phyloP scores from a whole-genome alignment of 2,329 filamentous ascomycete genomes.

The Leptographium flavum region DNA sequence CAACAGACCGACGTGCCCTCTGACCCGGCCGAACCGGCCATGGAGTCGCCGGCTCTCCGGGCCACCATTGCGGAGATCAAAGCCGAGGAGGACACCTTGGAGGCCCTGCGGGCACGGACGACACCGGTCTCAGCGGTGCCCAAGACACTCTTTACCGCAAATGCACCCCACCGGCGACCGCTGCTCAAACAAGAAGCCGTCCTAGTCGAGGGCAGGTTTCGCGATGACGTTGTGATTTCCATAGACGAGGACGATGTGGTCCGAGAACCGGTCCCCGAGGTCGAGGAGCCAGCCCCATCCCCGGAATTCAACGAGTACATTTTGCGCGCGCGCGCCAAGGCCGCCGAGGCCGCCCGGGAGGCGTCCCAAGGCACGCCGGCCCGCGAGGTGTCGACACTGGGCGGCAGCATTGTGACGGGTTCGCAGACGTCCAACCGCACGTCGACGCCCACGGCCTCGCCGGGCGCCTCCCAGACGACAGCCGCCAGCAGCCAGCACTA shows the following conservation, averaged over 20 bases:
- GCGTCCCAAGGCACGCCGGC: background rate
- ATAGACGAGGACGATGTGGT: background rate
- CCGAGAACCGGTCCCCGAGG: conserved; percentile 7
- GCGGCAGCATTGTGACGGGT: background rate
- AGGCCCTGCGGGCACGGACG: no score
- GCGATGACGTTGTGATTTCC: background rate
- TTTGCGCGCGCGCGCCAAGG: conserved; percentile 5
- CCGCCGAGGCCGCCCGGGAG: conserved; percentile 3
- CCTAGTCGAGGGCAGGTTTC: background rate
- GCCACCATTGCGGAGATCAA: background rate
- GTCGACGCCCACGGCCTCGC: background rate
- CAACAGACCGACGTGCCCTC: background rate
- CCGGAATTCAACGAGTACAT: conserved; percentile 13
- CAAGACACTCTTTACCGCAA: no score
- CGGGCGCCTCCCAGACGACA: background rate
- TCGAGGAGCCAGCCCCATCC: conserved; percentile 7
- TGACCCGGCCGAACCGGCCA: no score
- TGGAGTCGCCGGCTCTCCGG: no score
- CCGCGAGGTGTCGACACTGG: background rate
- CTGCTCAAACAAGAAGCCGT: background rate
- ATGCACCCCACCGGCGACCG: no score
- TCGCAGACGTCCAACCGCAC: background rate
- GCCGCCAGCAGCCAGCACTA: conserved; percentile 13
- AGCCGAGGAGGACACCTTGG: background rate
- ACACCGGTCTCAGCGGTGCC: no score